phyloP scores from a whole-genome alignment of 164 flowering plant genomes.

The Brasenia schreberi region DNA sequence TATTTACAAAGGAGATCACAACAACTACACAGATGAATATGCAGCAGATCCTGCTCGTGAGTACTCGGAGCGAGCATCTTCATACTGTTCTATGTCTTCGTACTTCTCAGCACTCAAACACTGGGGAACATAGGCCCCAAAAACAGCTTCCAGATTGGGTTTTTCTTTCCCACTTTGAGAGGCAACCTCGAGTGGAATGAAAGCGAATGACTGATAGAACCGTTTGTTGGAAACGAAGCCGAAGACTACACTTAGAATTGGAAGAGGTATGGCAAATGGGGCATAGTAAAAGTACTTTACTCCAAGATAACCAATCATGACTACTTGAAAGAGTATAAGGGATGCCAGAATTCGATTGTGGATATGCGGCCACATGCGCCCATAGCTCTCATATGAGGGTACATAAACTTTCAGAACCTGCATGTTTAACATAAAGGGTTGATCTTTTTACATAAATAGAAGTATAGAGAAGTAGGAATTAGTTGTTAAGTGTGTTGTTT shows the following conservation, averaged over 20 bases:
- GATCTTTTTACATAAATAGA: too few species aligned
- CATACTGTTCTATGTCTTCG: slow-evolving; percentile 22
- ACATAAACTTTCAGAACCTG: slow-evolving; percentile 92
- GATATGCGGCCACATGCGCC: slow-evolving; percentile 96
- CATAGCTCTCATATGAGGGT: slow-evolving; percentile 83
- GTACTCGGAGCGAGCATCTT: background rate
- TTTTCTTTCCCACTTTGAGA: slow-evolving; percentile 29
- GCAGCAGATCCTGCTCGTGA: background rate
- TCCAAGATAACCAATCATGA: slow-evolving; percentile 14
- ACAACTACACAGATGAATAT: background rate
- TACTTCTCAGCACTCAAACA: slow-evolving; percentile 53
- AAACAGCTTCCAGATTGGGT: slow-evolving; percentile 53
- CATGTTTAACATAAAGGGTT: background rate
- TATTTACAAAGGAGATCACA: background rate
- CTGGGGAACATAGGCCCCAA: slow-evolving; percentile 55
- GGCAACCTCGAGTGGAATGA: slow-evolving; percentile 59
- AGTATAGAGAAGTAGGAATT: background rate
- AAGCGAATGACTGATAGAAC: slow-evolving; percentile 46
- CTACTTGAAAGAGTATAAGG: slow-evolving; percentile 25
- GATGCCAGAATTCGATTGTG: slow-evolving; percentile 53
- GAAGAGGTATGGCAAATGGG: slow-evolving; percentile 48
- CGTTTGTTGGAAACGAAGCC: slow-evolving; percentile 36
- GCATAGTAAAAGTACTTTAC: slow-evolving; percentile 33
- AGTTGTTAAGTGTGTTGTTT: too few species aligned
- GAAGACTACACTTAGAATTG: slow-evolving; percentile 41